phyloP scores from a whole-genome alignment of 441 rosid genomes.

The Viola pubescens region DNA sequence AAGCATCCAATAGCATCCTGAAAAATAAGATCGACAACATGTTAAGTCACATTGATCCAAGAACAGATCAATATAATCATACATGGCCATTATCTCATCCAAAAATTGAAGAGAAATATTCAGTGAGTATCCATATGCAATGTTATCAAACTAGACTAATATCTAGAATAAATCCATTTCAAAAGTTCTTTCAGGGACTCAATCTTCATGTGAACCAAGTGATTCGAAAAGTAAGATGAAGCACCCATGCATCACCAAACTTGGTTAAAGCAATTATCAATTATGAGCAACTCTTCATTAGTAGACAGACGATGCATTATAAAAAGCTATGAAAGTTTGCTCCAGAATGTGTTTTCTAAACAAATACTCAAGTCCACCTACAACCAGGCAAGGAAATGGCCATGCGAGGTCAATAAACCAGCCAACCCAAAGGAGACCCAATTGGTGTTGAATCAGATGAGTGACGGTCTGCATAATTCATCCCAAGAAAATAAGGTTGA shows the following conservation, averaged over 20 bases:
- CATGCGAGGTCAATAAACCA: neutral
- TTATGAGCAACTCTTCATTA: neutral
- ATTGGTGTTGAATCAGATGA: neutral
- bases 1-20: constrained; percentile 82
- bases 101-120: neutral
- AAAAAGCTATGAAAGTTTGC: neutral
- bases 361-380: neutral
- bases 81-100: neutral
- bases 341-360: too few species aligned
- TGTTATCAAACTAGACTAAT: neutral
- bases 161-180: neutral
- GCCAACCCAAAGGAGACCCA: constrained; percentile 3
- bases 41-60: neutral
- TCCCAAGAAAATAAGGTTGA: too few species aligned
- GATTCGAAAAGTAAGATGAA: neutral
- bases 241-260: neutral
- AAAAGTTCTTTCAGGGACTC: neutral
- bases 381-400: neutral
- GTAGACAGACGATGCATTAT: neutral
- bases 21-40: constrained; percentile 15
- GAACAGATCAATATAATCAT: neutral
- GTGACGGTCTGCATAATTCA: too few species aligned
- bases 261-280: neutral
- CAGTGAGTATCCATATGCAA: neutral
- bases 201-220: neutral